phyloP scores from a whole-genome alignment of 305 asterid species.

The Fraxinus baroniana region DNA sequence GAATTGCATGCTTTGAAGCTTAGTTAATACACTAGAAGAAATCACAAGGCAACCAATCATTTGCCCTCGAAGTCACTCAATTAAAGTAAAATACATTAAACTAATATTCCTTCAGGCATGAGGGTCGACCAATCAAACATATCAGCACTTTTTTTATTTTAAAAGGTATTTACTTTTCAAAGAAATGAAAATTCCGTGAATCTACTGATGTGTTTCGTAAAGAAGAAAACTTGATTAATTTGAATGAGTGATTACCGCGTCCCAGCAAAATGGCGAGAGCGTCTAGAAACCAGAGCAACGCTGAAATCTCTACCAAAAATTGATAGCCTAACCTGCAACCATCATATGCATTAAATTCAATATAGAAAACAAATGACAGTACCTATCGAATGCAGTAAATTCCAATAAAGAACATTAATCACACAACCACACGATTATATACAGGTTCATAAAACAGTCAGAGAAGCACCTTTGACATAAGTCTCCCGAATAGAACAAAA shows the following conservation, averaged over 20 bases:
- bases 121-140: not conserved
- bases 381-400: conserved; percentile 18
- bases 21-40: not conserved
- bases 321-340: conserved; percentile 72
- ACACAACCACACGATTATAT: not conserved
- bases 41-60: not conserved
- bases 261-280: conserved; percentile 99
- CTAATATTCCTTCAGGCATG: not conserved
- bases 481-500: not conserved
- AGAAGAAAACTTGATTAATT: conserved; percentile 4
- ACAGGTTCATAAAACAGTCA: not conserved
- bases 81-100: not conserved
- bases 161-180: not conserved
- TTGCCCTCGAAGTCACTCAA: not conserved
- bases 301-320: conserved; percentile 93
- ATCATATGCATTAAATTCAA: conserved; percentile 22
- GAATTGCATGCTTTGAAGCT: not conserved
- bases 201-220: conserved; percentile 3
- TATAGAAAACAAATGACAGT: conserved; percentile 9
- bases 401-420: conserved; percentile 15
- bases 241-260: conserved; percentile 64
- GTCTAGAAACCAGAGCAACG: conserved; percentile 83
- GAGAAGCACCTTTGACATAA: not conserved
- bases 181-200: conserved; percentile 8
- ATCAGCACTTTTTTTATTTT: not conserved